Conservation (phyloP, 140 eudicot species). For the Anethum foeniculum region DNA sequence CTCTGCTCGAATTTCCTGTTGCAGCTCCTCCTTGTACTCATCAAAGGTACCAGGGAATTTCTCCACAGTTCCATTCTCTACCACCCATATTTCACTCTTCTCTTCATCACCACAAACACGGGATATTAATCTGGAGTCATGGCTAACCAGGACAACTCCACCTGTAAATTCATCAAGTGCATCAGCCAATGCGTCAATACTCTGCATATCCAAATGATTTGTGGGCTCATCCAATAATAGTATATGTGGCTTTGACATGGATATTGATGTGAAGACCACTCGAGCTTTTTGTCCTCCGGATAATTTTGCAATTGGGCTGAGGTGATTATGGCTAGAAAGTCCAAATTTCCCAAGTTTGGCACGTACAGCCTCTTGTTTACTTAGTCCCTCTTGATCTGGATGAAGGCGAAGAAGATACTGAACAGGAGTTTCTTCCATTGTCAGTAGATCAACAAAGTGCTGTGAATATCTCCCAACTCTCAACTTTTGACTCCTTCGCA, state of each 20-base stretch:
- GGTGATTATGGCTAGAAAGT: constrained; percentile 33
- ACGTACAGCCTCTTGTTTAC: constrained; percentile 44
- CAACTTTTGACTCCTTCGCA: constrained; percentile 36
- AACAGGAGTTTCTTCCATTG: constrained; percentile 45
- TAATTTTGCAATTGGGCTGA: constrained; percentile 43
- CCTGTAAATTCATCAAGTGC: constrained; percentile 43
- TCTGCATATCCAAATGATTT: constrained; percentile 48
- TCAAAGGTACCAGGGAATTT: constrained; percentile 27
- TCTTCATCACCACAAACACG: constrained; percentile 38
- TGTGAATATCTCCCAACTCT: constrained; percentile 45
- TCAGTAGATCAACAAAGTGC: constrained; percentile 44
- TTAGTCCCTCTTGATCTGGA: constrained; percentile 41
- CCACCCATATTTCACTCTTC: constrained; percentile 40
- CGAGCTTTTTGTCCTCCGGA: constrained; percentile 40
- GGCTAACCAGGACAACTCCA: constrained; percentile 44
- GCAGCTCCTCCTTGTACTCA: constrained; percentile 33
- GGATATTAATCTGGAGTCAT: constrained; percentile 39
- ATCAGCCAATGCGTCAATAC: constrained; percentile 46
- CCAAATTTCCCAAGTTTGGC: constrained; percentile 48
- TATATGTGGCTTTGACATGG: constrained; percentile 38
- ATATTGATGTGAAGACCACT: constrained; percentile 38
- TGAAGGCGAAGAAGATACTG: constrained; percentile 53
- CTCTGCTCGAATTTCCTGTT: constrained; percentile 35
- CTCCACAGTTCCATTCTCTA: constrained; percentile 32
- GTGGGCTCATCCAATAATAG: constrained; percentile 36